phyloP scores from a whole-genome alignment of 306 rosid species.

The Sicyos baderoa region DNA sequence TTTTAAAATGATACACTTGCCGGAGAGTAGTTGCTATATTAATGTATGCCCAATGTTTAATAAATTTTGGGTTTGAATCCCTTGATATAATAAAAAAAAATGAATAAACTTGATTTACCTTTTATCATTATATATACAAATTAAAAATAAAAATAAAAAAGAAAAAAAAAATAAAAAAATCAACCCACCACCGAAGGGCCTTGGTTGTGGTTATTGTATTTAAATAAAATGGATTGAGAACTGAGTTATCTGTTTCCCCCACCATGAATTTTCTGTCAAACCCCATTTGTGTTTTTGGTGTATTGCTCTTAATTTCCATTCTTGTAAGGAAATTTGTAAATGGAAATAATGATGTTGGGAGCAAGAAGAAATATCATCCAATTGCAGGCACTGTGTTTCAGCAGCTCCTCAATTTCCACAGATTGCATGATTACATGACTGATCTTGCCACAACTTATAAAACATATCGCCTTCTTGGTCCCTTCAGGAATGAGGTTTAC shows the following conservation, averaged over 20 bases:
- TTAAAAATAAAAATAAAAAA: too few relatives aligned
- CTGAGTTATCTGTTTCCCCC: background rate
- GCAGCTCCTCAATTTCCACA: constrained; percentile 57
- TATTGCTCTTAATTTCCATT: constrained; percentile 30
- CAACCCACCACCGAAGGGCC: too few relatives aligned
- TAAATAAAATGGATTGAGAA: background rate
- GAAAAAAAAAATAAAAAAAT: too few relatives aligned
- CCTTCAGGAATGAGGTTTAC: constrained; percentile 52
- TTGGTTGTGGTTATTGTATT: too few relatives aligned
- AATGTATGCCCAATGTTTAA: too few relatives aligned
- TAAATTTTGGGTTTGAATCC: too few relatives aligned
- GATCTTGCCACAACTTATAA: constrained; percentile 54
- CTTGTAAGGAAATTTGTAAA: constrained; percentile 13
- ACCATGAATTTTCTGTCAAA: constrained; percentile 32
- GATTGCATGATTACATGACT: constrained; percentile 72
- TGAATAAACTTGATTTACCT: too few relatives aligned
- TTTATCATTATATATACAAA: too few relatives aligned
- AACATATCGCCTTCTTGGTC: constrained; percentile 61
- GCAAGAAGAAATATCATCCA: constrained; percentile 54
- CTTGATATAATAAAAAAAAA: too few relatives aligned
- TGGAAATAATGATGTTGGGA: too few relatives aligned
- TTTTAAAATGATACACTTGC: too few relatives aligned
- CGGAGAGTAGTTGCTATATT: too few relatives aligned
- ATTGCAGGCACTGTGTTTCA: constrained; percentile 60
- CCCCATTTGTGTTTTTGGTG: constrained; percentile 25